Evolutionary conservation across 805 yeast species (phyloP).

Genomic region (Naumovozyma dairenensis): DNA sequence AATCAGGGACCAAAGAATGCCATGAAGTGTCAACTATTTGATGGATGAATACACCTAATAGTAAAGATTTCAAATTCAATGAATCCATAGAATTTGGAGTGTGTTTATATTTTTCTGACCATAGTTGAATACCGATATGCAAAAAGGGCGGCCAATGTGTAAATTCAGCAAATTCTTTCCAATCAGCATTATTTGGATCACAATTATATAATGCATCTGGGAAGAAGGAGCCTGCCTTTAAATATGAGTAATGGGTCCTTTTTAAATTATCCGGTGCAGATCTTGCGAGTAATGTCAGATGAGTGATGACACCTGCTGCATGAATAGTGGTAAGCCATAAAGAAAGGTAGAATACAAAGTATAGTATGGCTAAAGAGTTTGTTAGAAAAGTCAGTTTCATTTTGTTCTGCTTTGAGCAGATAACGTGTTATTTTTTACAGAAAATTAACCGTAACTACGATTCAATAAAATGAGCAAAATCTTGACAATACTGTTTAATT

Average conservation of each 20-base stretch:
- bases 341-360: too few species aligned
- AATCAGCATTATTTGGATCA: slow-evolving; percentile 36
- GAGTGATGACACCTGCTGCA: slow-evolving; percentile 20
- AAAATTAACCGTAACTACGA: too few species aligned
- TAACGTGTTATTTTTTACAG: too few species aligned
- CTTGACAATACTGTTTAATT: too few species aligned
- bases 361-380: too few species aligned
- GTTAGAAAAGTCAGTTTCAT: too few species aligned
- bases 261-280: slow-evolving; percentile 27
- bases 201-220: slow-evolving; percentile 65
- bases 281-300: slow-evolving; percentile 15
- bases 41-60: slow-evolving; percentile 51
- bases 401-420: too few species aligned
- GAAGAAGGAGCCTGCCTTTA: slow-evolving; percentile 55
- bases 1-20: slow-evolving; percentile 46
- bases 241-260: slow-evolving; percentile 19
- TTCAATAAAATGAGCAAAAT: too few species aligned
- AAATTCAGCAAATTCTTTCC: slow-evolving; percentile 39
- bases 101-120: slow-evolving; percentile 27
- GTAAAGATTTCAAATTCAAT: slow-evolving; percentile 39
- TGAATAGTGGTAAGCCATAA: background rate
- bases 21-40: slow-evolving; percentile 58
- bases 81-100: slow-evolving; percentile 15
- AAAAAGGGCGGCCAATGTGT: slow-evolving; percentile 67
- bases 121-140: slow-evolving; percentile 35